A percentile compares a stretch with the other conserved stretches of the same genome.
Conservation (phyloP, 345 rosid species). For the Sonneratia caseolaris region DNA sequence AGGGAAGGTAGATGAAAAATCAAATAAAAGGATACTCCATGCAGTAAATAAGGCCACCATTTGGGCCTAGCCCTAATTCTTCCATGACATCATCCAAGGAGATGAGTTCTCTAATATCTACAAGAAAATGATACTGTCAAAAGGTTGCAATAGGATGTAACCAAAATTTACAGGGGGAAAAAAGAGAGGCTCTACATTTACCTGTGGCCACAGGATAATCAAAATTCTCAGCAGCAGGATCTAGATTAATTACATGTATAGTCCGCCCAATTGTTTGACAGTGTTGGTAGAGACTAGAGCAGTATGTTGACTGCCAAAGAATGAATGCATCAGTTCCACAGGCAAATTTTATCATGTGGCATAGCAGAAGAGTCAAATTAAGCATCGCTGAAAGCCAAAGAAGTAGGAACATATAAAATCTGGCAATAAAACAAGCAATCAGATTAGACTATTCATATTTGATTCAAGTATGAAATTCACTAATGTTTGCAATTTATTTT, state of each 20-base stretch:
- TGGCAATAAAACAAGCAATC: neutral
- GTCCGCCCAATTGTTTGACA: slow-evolving; percentile 60
- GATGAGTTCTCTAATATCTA: slow-evolving; percentile 86
- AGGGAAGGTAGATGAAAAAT: slow-evolving; percentile 2
- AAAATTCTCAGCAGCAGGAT: slow-evolving; percentile 90
- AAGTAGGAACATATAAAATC: neutral
- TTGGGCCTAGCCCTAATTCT: slow-evolving; percentile 80
- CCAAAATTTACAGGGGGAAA: neutral
- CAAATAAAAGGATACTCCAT: slow-evolving; percentile 77
- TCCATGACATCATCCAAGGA: slow-evolving; percentile 93
- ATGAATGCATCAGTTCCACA: neutral
- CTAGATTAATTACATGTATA: slow-evolving; percentile 65
- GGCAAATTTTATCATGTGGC: neutral
- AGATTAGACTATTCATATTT: too few species aligned
- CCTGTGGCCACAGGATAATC: slow-evolving; percentile 92
- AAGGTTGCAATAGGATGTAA: neutral
- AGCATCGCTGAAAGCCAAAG: neutral
- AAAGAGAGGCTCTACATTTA: slow-evolving; percentile 17
- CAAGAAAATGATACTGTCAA: slow-evolving; percentile 8
- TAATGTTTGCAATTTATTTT: neutral
- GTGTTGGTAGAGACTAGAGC: slow-evolving; percentile 63
- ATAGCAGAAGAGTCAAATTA: neutral
- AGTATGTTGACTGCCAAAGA: slow-evolving; percentile 68
- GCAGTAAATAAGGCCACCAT: slow-evolving; percentile 84
- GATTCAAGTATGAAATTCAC: neutral